Base-by-base conservation (phyloP, 768 basidiomycete genomes). In the Lactifluus echinatus region DNA sequence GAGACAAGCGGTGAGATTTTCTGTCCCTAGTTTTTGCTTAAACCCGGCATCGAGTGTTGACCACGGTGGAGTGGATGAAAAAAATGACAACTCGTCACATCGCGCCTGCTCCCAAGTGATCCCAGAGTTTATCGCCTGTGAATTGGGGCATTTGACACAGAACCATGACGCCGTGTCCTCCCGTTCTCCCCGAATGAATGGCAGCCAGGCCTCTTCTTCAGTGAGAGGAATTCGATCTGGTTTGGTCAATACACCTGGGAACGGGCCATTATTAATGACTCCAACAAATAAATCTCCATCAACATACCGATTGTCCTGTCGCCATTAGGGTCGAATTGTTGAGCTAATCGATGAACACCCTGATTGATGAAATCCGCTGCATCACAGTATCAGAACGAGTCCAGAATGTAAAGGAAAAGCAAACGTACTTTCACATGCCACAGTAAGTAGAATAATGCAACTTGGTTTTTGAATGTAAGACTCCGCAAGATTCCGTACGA, bases 361-460 rank as follows among this genome's bases (percentile, higher is more conserved):
- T 90, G 87, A 46, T 87, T 91, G 62, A 89, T 84, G 28, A 86
- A 86, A 61, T 91, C 87, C 54, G 86, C 89, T 90, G 47, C 49
- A 49, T 37, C 31, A 1, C 4, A 14, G n/a, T 37, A 49, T 26
- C 15, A 43, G 37, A 47, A 23, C 8, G n/a, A 8, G 8, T n/a
- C n/a, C 2, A n/a, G 23, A 17, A 12, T 36, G 34, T 19, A n/a
- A 29, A 5, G n/a, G 4, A 3, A 47, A 12, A 64, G 55, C 1
- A 5, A 1, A 63, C 78, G 50, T 54, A 84, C 84, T 84, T 68
- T 85, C 83, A 63, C 83, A 85, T 0, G 86, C 76, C 0, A 82
- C 76, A 0, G 78, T 79, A 24, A 87, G 60, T 0, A 89, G 67
- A n/a, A 83, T 77, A 11, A 81, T 79, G 49, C 87, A 87, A 54